A percentile compares a stretch with the other conserved stretches of the same genome.
These are phyloP conservation scores for Candolleomyces eurysporus DNA, from an alignment of 768 basidiomycete species.

Conservation along the genomic window DNA sequence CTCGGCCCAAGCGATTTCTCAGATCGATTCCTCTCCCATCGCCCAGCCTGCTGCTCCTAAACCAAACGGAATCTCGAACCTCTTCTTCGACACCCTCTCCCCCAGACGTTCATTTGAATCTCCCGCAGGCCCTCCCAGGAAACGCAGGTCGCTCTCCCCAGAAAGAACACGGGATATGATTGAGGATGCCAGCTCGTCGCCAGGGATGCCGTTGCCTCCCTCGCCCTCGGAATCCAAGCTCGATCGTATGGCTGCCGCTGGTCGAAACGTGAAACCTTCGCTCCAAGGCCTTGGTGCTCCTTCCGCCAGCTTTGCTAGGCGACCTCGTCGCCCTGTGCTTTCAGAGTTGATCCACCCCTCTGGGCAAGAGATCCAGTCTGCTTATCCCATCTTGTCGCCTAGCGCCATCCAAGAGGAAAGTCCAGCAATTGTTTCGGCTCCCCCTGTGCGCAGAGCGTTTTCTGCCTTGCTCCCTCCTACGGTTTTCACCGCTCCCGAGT, in stretches of 20 bases:
- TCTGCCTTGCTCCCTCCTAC: conserved; percentile 72
- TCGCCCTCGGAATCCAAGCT: conserved; percentile 52
- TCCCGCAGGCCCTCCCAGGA: conserved; percentile 40
- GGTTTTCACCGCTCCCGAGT: conserved; percentile 42
- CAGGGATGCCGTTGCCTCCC: conserved; percentile 34
- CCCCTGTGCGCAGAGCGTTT: conserved; percentile 67
- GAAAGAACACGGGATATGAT: conserved; percentile 37
- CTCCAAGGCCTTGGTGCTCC: conserved; percentile 54
- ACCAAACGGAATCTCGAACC: conserved; percentile 50
- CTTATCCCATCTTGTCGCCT: conserved; percentile 38
- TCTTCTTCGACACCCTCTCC: conserved; percentile 61
- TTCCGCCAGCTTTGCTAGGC: conserved; percentile 50
- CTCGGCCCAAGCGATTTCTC: conserved; percentile 14
- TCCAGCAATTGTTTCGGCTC: conserved; percentile 33
- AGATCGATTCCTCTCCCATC: conserved; percentile 30
- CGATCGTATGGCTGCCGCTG: conserved; percentile 46
- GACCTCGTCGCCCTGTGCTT: conserved; percentile 62
- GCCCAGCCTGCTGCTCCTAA: conserved; percentile 53
- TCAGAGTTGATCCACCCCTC: conserved; percentile 59
- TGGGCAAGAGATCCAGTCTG: conserved; percentile 37
- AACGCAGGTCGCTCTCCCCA: conserved; percentile 61
- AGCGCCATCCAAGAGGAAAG: conserved; percentile 20
- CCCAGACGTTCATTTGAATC: conserved; percentile 47
- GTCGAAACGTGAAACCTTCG: conserved; percentile 51
- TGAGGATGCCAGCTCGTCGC: conserved; percentile 45